These are phyloP conservation scores for Cladosporium halotolerans DNA, from an alignment of 2,329 filamentous ascomycete species.

Conservation along the genomic window DNA sequence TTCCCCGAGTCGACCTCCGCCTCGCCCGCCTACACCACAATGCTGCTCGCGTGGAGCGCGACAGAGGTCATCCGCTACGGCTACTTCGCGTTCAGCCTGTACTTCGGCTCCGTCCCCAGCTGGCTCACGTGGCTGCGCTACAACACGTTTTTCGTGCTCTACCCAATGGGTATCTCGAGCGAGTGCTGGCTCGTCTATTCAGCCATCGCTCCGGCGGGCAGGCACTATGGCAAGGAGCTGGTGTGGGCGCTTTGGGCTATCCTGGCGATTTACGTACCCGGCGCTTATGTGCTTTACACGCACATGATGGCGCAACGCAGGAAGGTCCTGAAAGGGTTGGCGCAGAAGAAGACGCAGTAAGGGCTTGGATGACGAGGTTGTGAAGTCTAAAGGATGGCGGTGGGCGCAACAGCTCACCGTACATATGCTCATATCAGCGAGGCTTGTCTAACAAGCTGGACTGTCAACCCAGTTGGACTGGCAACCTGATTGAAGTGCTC, in stretches of 20 bases:
- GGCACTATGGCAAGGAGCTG: constrained; percentile 37
- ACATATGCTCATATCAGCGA: too few species aligned
- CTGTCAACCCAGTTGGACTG: too few species aligned
- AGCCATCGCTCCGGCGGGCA: constrained; percentile 54
- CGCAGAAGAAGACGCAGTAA: constrained; percentile 33
- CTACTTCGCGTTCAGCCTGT: constrained; percentile 75
- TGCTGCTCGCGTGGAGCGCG: constrained; percentile 81
- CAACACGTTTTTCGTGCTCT: constrained; percentile 88
- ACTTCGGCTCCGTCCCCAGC: constrained; percentile 49
- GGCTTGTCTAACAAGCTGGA: too few species aligned
- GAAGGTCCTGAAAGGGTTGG: constrained; percentile 66
- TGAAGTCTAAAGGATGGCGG: too few species aligned
- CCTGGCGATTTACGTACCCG: constrained; percentile 71
- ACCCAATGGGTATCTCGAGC: constrained; percentile 83
- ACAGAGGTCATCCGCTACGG: constrained; percentile 92
- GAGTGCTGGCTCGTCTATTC: constrained; percentile 76
- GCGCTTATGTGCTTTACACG: constrained; percentile 80
- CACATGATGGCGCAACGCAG: constrained; percentile 91
- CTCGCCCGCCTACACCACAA: constrained; percentile 61
- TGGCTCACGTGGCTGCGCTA: constrained; percentile 74
- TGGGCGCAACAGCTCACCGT: too few species aligned
- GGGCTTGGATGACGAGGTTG: not conserved
- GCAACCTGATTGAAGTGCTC: too few species aligned
- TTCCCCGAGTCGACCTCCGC: constrained; percentile 60
- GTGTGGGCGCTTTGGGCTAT: constrained; percentile 58